Conservation (phyloP, 441 rosid genomes). For the Populus hybrid region DNA sequence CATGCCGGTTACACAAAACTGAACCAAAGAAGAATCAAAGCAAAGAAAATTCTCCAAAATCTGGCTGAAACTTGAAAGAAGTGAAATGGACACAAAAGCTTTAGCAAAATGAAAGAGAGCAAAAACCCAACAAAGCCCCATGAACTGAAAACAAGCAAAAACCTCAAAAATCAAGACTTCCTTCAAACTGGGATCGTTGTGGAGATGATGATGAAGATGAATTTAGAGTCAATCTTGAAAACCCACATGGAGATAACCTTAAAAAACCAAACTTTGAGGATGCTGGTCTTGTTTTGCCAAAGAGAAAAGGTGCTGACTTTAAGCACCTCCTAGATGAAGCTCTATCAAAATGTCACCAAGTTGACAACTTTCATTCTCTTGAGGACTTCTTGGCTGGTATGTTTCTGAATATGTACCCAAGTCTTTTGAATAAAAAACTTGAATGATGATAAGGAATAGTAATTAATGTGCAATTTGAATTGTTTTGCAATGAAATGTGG, state of each 20-base stretch:
- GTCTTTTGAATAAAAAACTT: not conserved
- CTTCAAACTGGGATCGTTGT: slow-evolving; percentile 84
- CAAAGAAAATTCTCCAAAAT: not conserved
- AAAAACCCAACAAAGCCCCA: slow-evolving; percentile 35
- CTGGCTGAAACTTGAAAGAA: not conserved
- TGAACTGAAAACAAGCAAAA: slow-evolving; percentile 28
- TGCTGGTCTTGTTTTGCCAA: slow-evolving; percentile 33
- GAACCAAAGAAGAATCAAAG: not conserved
- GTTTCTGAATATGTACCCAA: not conserved
- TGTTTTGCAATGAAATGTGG: not conserved
- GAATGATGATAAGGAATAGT: not conserved
- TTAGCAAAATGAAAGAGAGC: slow-evolving; percentile 88
- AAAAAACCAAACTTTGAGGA: not conserved
- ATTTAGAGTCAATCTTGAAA: slow-evolving; percentile 13
- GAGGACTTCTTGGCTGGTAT: slow-evolving; percentile 63
- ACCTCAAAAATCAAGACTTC: slow-evolving; percentile 40
- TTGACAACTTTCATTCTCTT: slow-evolving; percentile 40
- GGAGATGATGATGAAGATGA: slow-evolving; percentile 36
- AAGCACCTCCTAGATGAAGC: slow-evolving; percentile 65
- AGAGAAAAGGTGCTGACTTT: slow-evolving; percentile 86
- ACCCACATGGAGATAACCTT: slow-evolving; percentile 18
- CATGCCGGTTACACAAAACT: not conserved
- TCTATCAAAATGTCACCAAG: slow-evolving; percentile 35
- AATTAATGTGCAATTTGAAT: not conserved
- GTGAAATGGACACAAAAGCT: slow-evolving; percentile 58